Evolutionary conservation across 805 yeast species (phyloP).

Genomic region (Yarrowia sp.): DNA sequence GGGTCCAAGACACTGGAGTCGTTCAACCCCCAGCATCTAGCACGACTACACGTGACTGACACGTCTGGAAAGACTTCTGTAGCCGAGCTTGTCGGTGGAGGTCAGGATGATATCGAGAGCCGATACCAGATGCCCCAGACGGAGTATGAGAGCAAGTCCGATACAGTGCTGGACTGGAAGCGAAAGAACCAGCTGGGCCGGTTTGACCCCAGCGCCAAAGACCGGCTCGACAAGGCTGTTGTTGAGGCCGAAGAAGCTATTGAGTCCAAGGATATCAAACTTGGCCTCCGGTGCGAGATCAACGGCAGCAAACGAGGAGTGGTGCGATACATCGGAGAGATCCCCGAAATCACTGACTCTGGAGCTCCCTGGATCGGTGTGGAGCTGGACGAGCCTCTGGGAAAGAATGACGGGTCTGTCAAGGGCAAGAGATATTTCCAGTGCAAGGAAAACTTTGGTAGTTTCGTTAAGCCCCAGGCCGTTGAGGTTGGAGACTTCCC

Average conservation of each 20-base stretch:
- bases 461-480: constrained; percentile 66
- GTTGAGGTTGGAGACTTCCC: constrained; percentile 71
- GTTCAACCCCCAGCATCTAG: constrained; percentile 36
- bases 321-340: constrained; percentile 66
- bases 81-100: constrained; percentile 27
- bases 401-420: constrained; percentile 78
- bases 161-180: constrained; percentile 78
- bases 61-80: neutral
- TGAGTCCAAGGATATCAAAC: constrained; percentile 38
- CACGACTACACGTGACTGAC: constrained; percentile 54
- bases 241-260: constrained; percentile 27
- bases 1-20: constrained; percentile 32
- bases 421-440: constrained; percentile 58
- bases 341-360: constrained; percentile 52
- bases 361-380: constrained; percentile 72
- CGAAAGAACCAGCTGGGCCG: constrained; percentile 63
- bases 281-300: constrained; percentile 45
- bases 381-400: constrained; percentile 79
- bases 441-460: constrained; percentile 60
- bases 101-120: constrained; percentile 39
- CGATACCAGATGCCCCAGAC: constrained; percentile 48
- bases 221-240: constrained; percentile 14
- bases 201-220: constrained; percentile 50
- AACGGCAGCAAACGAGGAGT: constrained; percentile 47
- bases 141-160: constrained; percentile 56